A percentile compares a stretch with the other conserved stretches of the same genome.
Evolutionary conservation across 2,329 filamentous ascomycete genomes (phyloP).

Genomic region (Aspergillus piperis): DNA sequence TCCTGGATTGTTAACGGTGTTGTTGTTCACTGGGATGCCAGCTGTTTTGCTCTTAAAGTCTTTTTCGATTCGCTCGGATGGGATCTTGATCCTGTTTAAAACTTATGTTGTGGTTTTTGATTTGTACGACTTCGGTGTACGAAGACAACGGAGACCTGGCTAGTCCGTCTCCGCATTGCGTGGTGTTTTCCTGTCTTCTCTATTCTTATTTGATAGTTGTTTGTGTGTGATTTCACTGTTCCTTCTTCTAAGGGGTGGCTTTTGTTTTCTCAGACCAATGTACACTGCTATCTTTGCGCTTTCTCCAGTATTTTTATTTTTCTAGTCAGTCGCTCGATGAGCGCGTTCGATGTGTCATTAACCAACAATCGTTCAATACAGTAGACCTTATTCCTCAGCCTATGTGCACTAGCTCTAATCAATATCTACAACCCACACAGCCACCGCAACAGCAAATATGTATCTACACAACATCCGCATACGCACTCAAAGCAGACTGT

Average conservation of each 20-base stretch:
- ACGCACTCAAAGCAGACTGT: constrained; percentile 37
- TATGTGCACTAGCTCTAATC: neutral
- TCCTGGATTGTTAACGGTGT: constrained; percentile 21
- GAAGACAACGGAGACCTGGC: constrained; percentile 24
- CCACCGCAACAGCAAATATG: neutral
- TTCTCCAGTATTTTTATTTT: constrained; percentile 2
- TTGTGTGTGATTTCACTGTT: neutral
- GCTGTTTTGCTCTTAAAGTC: constrained; percentile 6
- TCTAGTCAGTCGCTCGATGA: neutral
- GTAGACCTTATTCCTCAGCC: neutral
- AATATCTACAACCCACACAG: neutral
- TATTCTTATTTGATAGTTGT: too few species aligned
- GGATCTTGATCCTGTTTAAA: neutral
- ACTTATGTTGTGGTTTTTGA: constrained; percentile 10
- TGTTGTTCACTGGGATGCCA: constrained; percentile 12
- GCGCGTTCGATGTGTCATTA: neutral
- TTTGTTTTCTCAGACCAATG: neutral
- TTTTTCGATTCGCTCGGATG: neutral
- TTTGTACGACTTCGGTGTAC: constrained; percentile 20
- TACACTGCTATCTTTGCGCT: neutral
- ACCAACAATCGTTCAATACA: constrained; percentile 2
- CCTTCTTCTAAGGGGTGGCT: constrained; percentile 2
- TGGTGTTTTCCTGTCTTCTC: constrained; percentile 7
- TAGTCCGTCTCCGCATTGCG: constrained; percentile 6
- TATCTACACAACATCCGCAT: constrained; percentile 24